phyloP scores from a whole-genome alignment of 2,329 filamentous ascomycete genomes.

The Hymenoscyphus fraxineus region DNA sequence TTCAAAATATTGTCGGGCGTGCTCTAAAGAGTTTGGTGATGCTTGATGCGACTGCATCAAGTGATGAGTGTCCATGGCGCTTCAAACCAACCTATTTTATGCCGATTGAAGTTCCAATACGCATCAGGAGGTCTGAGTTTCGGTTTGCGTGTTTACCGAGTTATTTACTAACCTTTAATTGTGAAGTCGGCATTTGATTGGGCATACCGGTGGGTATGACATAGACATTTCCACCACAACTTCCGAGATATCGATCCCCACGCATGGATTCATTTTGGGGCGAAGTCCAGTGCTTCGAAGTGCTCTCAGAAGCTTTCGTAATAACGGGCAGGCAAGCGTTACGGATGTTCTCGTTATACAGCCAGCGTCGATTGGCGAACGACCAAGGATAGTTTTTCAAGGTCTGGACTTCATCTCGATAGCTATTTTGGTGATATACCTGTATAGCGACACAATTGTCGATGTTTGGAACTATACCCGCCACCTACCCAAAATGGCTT shows the following conservation, averaged over 20 bases:
- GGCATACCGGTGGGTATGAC: conserved; percentile 38
- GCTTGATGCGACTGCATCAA: not conserved
- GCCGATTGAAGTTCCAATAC: not conserved
- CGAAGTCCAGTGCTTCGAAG: conserved; percentile 67
- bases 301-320: conserved; percentile 55
- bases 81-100: not conserved
- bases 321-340: conserved; percentile 51
- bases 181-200: conserved; percentile 42
- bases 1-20: not conserved
- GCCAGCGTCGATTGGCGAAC: conserved; percentile 31
- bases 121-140: not conserved
- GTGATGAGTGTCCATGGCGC: not conserved
- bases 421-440: conserved; percentile 73
- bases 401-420: conserved; percentile 74
- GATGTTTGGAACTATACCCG: conserved; percentile 83
- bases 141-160: not conserved
- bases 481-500: conserved; percentile 56
- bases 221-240: conserved; percentile 51
- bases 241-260: conserved; percentile 70
- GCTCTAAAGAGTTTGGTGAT: not conserved
- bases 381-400: conserved; percentile 60
- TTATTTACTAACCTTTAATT: not conserved
- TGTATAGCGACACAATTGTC: conserved; percentile 75
- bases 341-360: conserved; percentile 58
- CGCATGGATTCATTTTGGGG: conserved; percentile 76